These are phyloP conservation scores for Polygonum maritimum DNA, from an alignment of 148 eudicot genomes.

Conservation along the genomic window DNA sequence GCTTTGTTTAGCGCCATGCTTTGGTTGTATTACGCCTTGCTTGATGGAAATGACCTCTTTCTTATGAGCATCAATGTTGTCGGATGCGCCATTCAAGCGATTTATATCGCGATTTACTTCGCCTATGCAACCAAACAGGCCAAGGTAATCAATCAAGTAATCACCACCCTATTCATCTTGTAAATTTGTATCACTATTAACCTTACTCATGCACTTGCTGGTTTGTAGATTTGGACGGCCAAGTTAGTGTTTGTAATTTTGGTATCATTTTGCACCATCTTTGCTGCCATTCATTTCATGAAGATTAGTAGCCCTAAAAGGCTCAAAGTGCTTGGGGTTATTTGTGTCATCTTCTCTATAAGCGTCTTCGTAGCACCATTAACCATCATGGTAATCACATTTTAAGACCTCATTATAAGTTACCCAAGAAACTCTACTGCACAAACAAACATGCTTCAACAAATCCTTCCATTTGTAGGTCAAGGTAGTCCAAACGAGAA, in stretches of 20 bases:
- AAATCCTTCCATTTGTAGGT: conserved; percentile 20
- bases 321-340: conserved; percentile 38
- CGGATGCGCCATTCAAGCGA: conserved; percentile 42
- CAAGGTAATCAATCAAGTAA: conserved; percentile 25
- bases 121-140: conserved; percentile 34
- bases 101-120: conserved; percentile 33
- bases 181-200: too few relatives aligned
- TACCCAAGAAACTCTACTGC: not conserved
- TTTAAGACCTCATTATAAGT: not conserved
- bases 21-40: conserved; percentile 44
- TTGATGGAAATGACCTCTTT: conserved; percentile 36
- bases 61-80: conserved; percentile 48
- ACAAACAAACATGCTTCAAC: not conserved
- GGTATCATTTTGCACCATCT: conserved; percentile 21
- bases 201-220: not conserved
- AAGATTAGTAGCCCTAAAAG: conserved; percentile 23
- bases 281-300: conserved; percentile 29
- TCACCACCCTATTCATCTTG: not conserved
- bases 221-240: conserved; percentile 29
- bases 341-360: conserved; percentile 40
- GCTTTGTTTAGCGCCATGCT: conserved; percentile 51
- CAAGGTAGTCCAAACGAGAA: conserved; percentile 41
- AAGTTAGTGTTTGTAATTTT: conserved; percentile 13
- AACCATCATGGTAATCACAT: conserved; percentile 41
- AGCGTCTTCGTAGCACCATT: conserved; percentile 54